Conservation (phyloP, 1,284 basidiomycete genomes). For the Heterobasidion irregulare region DNA sequence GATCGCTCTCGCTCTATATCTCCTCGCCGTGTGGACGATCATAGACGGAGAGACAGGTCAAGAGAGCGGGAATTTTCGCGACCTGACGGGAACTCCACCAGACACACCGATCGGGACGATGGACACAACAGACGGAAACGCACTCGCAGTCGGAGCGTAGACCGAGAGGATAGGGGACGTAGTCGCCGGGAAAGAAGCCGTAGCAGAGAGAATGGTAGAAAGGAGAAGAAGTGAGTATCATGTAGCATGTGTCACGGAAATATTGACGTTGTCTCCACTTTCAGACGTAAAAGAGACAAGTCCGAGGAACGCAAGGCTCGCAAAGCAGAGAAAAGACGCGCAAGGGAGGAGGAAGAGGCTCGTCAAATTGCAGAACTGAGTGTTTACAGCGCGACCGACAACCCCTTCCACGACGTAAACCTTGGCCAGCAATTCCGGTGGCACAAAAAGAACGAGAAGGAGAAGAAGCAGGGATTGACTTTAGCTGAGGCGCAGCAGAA, state of each 20-base stretch:
- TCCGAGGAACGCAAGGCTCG: constrained; percentile 70
- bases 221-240: constrained; percentile 53
- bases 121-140: constrained; percentile 25
- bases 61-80: constrained; percentile 14
- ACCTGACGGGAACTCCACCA: constrained; percentile 23
- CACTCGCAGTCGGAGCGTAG: constrained; percentile 32
- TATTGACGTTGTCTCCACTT: background rate
- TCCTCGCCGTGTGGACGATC: constrained; percentile 9
- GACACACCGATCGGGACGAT: constrained; percentile 24
- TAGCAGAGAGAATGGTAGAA: constrained; percentile 36
- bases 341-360: constrained; percentile 80
- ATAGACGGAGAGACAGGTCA: constrained; percentile 11
- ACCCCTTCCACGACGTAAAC: constrained; percentile 97
- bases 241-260: background rate
- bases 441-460: constrained; percentile 98
- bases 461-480: constrained; percentile 81
- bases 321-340: constrained; percentile 76
- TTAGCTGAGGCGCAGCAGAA: constrained; percentile 72
- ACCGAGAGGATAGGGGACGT: constrained; percentile 24
- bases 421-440: constrained; percentile 93
- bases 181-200: constrained; percentile 22
- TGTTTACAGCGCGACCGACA: constrained; percentile 90
- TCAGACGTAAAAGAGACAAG: constrained; percentile 71
- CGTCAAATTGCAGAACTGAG: constrained; percentile 84
- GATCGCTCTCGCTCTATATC: constrained; percentile 14